Base-by-base conservation (phyloP, 495 filamentous ascomycete genomes). In the Halenospora varia region DNA sequence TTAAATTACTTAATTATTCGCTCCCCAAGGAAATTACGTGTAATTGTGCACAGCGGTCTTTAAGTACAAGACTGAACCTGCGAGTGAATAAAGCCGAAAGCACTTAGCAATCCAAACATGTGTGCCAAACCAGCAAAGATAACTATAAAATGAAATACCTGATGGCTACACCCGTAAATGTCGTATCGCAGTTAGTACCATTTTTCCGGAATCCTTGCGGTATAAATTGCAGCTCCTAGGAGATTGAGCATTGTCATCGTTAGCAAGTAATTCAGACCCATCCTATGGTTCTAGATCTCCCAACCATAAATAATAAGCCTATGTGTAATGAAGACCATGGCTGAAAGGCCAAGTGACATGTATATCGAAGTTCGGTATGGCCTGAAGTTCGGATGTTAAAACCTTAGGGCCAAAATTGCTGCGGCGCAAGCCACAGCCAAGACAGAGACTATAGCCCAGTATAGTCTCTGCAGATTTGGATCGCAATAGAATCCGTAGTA, bases 311-410 rank as follows among this genome's bases (percentile, higher is more conserved):
- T 59, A 42, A 80, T 53, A 39, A 63, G 51, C 18, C 56, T 41
- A 53, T 63, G 50, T 35, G 42, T 53, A 49, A 56, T 81, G 1
- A 94, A 92, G 47, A 95, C 76, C 17, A 92, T 74, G 10, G 88
- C 89, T 10, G 88, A 94, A 49, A 90, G 73, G 13, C 93, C 93
- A 72, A 96, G 85, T 29, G 80, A 81, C 35, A 93, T 82, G 70
- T 96, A 97, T 88, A 97, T 94, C 55, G 79, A 72, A 15, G 93
- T 89, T 41, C 92, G 83, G 68, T 93, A 90, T 19, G 88, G 88
- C n/a, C 92, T 78, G 81, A 84, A 92, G 20, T 72, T 73, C 2
- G 92, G 86, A 0, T 88, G 86, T 29, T 91, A 81, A 71, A 96
- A 96, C 55, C 76, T 77, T 13, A 90, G 87, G 25, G 86, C 71